A percentile compares a stretch with the other conserved stretches of the same genome.
These are phyloP conservation scores for Rhododendron mucronatum DNA, from an alignment of 148 eudicot genomes.

Conservation along the genomic window DNA sequence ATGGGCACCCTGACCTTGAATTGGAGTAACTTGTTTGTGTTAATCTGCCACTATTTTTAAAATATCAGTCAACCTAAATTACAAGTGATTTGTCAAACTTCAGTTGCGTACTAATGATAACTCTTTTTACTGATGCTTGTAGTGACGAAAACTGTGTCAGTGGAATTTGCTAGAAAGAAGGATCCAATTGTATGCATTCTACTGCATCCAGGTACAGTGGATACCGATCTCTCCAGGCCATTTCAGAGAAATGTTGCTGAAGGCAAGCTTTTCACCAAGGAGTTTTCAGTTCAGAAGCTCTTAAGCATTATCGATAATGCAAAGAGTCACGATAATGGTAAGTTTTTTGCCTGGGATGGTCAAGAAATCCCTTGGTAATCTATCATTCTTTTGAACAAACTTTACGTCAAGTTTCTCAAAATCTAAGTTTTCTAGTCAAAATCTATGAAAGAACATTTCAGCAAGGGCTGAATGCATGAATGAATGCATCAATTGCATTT, in stretches of 20 bases:
- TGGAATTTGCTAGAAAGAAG: slow-evolving; percentile 82
- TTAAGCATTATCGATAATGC: slow-evolving; percentile 65
- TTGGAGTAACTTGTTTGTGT: not conserved
- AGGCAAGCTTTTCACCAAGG: slow-evolving; percentile 83
- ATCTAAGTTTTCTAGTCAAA: not conserved
- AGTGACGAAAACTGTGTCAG: slow-evolving; percentile 83
- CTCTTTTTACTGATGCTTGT: slow-evolving; percentile 16
- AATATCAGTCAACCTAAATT: not conserved
- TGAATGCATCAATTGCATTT: not conserved
- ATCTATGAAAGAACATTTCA: not conserved
- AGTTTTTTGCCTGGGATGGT: slow-evolving; percentile 98
- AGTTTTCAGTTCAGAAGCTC: slow-evolving; percentile 78
- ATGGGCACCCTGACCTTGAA: not conserved
- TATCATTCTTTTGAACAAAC: not conserved
- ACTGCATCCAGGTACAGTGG: slow-evolving; percentile 94
- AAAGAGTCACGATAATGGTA: slow-evolving; percentile 67
- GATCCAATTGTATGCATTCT: slow-evolving; percentile 72
- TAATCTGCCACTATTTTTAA: not conserved
- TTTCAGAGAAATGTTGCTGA: slow-evolving; percentile 77
- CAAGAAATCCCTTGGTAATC: slow-evolving; percentile 90
- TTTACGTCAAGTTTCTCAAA: not conserved
- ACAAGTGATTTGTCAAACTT: not conserved
- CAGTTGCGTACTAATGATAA: not conserved
- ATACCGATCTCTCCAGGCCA: slow-evolving; percentile 85
- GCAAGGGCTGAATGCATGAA: not conserved